Evolutionary conservation across 2,329 filamentous ascomycete species (phyloP).

Genomic region (Alternaria sp.): DNA sequence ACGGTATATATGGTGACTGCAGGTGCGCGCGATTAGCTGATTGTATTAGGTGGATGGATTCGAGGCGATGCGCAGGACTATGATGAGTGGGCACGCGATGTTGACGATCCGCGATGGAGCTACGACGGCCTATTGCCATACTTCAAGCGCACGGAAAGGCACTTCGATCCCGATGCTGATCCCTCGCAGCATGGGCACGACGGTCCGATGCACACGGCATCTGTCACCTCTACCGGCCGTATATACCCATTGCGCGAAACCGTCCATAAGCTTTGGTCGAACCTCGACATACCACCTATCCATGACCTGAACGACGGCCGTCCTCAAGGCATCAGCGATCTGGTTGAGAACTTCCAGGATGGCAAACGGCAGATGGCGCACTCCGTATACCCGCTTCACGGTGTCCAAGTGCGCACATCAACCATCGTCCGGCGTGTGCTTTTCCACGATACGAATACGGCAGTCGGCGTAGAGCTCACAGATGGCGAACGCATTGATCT

Average conservation of each 20-base stretch:
- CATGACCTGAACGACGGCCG: slow-evolving; percentile 26
- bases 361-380: slow-evolving; percentile 31
- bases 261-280: slow-evolving; percentile 20
- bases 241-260: slow-evolving; percentile 25
- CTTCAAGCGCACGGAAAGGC: slow-evolving; percentile 33
- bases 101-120: slow-evolving; percentile 34
- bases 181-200: slow-evolving; percentile 31
- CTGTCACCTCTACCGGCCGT: slow-evolving; percentile 12
- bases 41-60: too few species aligned
- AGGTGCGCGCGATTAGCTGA: too few species aligned
- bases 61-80: slow-evolving; percentile 18
- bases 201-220: slow-evolving; percentile 29
- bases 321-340: slow-evolving; percentile 28
- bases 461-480: slow-evolving; percentile 22
- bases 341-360: slow-evolving; percentile 31
- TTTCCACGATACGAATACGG: slow-evolving; percentile 13
- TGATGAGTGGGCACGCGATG: slow-evolving; percentile 33
- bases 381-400: slow-evolving; percentile 14
- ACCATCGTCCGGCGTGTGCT: slow-evolving; percentile 19
- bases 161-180: slow-evolving; percentile 28
- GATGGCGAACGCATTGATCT: slow-evolving; percentile 7
- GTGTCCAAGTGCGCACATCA: slow-evolving; percentile 20
- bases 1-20: too few species aligned
- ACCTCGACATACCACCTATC: slow-evolving; percentile 17
- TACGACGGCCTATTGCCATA: slow-evolving; percentile 37